Evolutionary conservation across 306 rosid genomes (phyloP), one percentile per base, ranked within the genome.

Genomic region (Luffa aegyptiaca): DNA sequence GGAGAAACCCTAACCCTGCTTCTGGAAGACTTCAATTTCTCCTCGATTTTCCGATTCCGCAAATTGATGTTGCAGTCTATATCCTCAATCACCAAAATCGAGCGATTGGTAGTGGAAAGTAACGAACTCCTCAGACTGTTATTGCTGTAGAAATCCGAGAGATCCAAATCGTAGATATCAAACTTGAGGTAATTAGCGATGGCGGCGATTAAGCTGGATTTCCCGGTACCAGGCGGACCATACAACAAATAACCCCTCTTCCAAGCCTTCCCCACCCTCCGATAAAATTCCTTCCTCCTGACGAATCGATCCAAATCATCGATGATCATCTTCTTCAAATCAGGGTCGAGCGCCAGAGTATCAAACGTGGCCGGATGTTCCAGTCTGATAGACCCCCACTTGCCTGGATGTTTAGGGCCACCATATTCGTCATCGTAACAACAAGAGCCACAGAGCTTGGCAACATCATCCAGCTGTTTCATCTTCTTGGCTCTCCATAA

Each of bases 101-200:
- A 45, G 52, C 75, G 75, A 41, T 68, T 68, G 1, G 75, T 7
- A 18, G 75, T 68, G 17, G 75, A 68, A 1, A 70, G 76, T 45
- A 70, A 70, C 1, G 8, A 48, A 5, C n/a, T 70, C 2, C n/a
- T 44, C 2, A 70, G 56, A 5, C 3, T 6, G 10, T 45, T 1
- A 21, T 70, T 70, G 10, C 17, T 44, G 10, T 44, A 0, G 10
- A 70, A 10, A 21, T 70, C 37, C 8, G 76, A 1, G 76, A 70
- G 76, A 70, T 70, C 76, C 2, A 70, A 45, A 70, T 70, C 76
- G 76, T 44, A 70, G 33, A 70, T 21, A 44, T 70, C 76, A 45
- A 70, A 70, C 76, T 70, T 70, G 76, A 70, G 76, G 55, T 70
- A 70, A n/a, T 70, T 70, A 42, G 76, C 76, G 36, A 70, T 70